Evolutionary conservation across 2,329 filamentous ascomycete genomes (phyloP), one percentile per base, ranked within the genome.

Genomic region (Beauveria sp.): DNA sequence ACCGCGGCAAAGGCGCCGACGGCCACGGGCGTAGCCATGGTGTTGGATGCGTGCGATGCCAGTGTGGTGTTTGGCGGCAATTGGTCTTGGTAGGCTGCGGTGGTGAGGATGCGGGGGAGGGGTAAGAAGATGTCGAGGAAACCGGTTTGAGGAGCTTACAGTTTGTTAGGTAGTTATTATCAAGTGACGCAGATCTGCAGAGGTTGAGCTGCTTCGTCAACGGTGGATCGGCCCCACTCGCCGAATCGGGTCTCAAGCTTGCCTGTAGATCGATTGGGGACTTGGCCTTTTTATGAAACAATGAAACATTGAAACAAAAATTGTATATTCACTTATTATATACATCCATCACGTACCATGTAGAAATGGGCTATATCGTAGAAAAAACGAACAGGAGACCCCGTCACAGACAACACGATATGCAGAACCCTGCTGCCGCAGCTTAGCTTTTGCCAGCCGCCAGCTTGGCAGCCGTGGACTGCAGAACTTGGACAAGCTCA

Each of bases 191-290:
- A 59, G 56, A 53, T 53, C 40, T 37, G 28, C 26, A 40, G 26
- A 57, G 56, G 26, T 53, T 53, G 47, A 58, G 55, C 47, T 41
- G 40, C 14, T 57, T 48, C 20, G 26, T n/a, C 22, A 57, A 30
- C n/a, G 46, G 56, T 59, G 56, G 56, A 59, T 53, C 56, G 56
- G 48, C 56, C 56, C 56, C 56, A 59, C 56, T 43, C 37, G 18
- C 22, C 55, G 34, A 47, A 58, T 28, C 55, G 22, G 43, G n/a
- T 41, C n/a, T 26, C 37, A 30, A 28, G 28, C 34, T 56, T 44
- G 37, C 26, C 52, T 3, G 10, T 3, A 18, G 24, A 40, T n/a
- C 20, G 46, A 37, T 44, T 14, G 26, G 43, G 14, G 3, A 28
- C 26, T 41, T 30, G 44, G 20, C n/a, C 30, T 40, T 12, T 30